Evolutionary conservation across 768 basidiomycete genomes (phyloP).

Genomic region (Phaeolepiota aurea): DNA sequence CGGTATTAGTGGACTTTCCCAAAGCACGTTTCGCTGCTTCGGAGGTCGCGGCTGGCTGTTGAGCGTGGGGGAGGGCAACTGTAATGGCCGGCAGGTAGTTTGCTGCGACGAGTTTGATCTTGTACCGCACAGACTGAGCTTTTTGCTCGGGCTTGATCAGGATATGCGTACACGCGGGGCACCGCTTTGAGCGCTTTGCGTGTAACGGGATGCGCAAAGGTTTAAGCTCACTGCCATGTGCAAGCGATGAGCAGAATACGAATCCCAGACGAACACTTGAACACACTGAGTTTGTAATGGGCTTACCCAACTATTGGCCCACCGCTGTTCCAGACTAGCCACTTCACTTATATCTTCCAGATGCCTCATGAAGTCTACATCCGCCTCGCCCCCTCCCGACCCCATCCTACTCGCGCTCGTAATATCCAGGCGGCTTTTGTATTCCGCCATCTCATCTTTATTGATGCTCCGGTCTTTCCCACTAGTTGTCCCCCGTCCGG

Average conservation of each 20-base stretch:
- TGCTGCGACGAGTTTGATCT: slow-evolving; percentile 94
- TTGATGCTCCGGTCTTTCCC: slow-evolving; percentile 58
- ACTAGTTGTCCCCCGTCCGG: slow-evolving; percentile 31
- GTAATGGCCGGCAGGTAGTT: slow-evolving; percentile 89
- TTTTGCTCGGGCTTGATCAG: slow-evolving; percentile 98
- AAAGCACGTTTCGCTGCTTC: slow-evolving; percentile 35
- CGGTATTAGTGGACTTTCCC: slow-evolving; percentile 29
- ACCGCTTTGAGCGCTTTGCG: slow-evolving; percentile 93
- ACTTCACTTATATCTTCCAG: slow-evolving; percentile 56
- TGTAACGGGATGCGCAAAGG: slow-evolving; percentile 89
- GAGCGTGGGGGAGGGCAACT: slow-evolving; percentile 55
- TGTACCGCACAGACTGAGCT: slow-evolving; percentile 87
- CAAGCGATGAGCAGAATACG: slow-evolving; percentile 7
- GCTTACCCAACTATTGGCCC: slow-evolving; percentile 72
- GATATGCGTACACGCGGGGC: slow-evolving; percentile 89
- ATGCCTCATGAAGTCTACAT: slow-evolving; percentile 63
- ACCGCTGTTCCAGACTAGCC: slow-evolving; percentile 69
- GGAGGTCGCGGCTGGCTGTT: slow-evolving; percentile 24
- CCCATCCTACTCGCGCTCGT: slow-evolving; percentile 43
- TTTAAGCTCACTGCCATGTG: slow-evolving; percentile 58
- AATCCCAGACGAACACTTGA: not conserved
- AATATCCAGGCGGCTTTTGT: slow-evolving; percentile 64
- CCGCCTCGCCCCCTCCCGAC: slow-evolving; percentile 55
- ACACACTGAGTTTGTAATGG: slow-evolving; percentile 59
- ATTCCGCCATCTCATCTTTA: slow-evolving; percentile 73